phyloP scores from a whole-genome alignment of 306 rosid species.

The Aeschynomene evenia region DNA sequence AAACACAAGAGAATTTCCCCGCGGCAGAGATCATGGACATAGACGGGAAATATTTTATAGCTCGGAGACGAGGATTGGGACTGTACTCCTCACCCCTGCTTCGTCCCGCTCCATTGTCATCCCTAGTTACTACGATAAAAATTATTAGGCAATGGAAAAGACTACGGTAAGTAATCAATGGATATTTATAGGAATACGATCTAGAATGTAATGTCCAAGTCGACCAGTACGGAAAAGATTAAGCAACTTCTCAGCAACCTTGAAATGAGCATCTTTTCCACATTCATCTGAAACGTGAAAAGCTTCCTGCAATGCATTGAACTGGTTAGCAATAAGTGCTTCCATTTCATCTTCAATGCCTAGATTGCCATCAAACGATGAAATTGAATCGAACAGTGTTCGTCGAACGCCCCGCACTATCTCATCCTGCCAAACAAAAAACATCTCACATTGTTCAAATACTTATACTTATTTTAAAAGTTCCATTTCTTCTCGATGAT shows the following conservation, averaged over 20 bases:
- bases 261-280: conserved; percentile 40
- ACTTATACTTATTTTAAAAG: not conserved
- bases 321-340: conserved; percentile 49
- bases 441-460: not conserved
- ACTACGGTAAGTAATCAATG: not conserved
- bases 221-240: conserved; percentile 84
- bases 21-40: too few relatives aligned
- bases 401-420: conserved; percentile 58
- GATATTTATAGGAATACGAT: conserved; percentile 40
- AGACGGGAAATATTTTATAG: too few relatives aligned
- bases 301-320: conserved; percentile 46
- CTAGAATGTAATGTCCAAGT: conserved; percentile 70
- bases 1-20: too few relatives aligned
- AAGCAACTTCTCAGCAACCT: conserved; percentile 61
- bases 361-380: conserved; percentile 50
- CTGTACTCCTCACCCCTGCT: too few relatives aligned
- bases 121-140: not conserved
- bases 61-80: too few relatives aligned
- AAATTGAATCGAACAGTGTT: conserved; percentile 53
- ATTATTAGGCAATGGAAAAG: not conserved
- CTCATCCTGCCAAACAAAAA: conserved; percentile 49
- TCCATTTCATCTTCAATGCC: conserved; percentile 45
- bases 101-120: too few relatives aligned
- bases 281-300: conserved; percentile 49
- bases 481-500: too few relatives aligned